phyloP scores from a whole-genome alignment of 2,329 filamentous ascomycete genomes.

The Alternaria hordeiaustralica region DNA sequence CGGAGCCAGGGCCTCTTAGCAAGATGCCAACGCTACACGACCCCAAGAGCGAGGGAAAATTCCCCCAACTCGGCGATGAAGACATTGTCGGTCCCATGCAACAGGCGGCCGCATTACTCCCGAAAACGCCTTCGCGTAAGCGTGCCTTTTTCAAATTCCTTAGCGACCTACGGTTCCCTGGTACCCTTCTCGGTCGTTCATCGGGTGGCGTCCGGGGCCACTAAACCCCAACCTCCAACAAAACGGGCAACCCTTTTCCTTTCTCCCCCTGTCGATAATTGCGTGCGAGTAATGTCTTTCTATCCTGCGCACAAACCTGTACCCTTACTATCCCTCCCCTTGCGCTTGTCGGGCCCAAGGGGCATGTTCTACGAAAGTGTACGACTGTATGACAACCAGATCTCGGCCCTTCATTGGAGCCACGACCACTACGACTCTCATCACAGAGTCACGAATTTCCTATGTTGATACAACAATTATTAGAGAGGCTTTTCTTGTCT shows the following conservation, averaged over 20 bases:
- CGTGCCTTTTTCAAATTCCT: constrained; percentile 49
- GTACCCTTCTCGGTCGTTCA: constrained; percentile 40
- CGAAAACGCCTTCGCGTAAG: constrained; percentile 46
- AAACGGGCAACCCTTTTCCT: constrained; percentile 5
- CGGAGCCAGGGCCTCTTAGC: constrained; percentile 62
- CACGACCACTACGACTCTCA: constrained; percentile 36
- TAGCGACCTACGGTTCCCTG: constrained; percentile 46
- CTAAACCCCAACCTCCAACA: constrained; percentile 16
- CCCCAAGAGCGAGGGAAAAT: constrained; percentile 75
- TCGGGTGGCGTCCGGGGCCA: constrained; percentile 36
- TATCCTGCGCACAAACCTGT: constrained; percentile 36
- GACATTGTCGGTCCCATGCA: constrained; percentile 93
- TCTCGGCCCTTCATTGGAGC: constrained; percentile 35
- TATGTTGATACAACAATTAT: constrained; percentile 35
- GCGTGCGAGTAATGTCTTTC: constrained; percentile 33
- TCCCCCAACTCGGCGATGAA: constrained; percentile 84
- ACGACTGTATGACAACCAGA: constrained; percentile 47
- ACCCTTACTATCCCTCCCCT: constrained; percentile 36
- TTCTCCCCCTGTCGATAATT: constrained; percentile 37
- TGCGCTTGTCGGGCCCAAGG: constrained; percentile 9
- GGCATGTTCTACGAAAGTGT: constrained; percentile 41
- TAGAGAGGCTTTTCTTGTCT: constrained; percentile 27
- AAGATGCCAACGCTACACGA: constrained; percentile 74
- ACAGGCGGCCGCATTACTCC: constrained; percentile 42
- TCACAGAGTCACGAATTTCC: constrained; percentile 42